Conservation (phyloP, 1,284 basidiomycete genomes). For the Ganoderma boninense region DNA sequence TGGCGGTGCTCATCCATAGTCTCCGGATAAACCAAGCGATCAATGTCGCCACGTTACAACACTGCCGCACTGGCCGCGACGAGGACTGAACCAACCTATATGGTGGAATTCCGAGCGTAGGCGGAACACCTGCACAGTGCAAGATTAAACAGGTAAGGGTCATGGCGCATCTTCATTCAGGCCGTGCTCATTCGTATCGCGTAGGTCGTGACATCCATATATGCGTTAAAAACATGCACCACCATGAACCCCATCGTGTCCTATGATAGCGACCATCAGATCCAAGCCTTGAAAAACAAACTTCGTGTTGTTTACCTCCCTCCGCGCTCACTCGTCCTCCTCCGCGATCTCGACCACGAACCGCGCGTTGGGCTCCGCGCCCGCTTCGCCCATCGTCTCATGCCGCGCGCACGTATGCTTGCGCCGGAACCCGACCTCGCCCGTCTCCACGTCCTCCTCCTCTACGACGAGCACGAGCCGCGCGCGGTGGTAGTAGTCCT, state of each 20-base stretch:
- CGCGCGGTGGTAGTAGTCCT: constrained; percentile 32
- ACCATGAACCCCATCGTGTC: background rate
- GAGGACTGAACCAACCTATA: no score
- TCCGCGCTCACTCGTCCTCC: constrained; percentile 9
- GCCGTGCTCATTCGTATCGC: background rate
- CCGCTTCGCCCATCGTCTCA: constrained; percentile 35
- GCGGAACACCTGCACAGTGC: background rate
- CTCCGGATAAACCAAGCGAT: no score
- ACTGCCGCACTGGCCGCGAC: no score
- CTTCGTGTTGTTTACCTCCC: background rate
- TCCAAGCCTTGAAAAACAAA: no score
- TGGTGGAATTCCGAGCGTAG: no score
- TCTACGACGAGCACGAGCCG: constrained; percentile 31
- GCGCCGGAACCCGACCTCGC: constrained; percentile 21
- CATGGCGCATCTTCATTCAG: background rate
- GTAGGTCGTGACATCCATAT: background rate
- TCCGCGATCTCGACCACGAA: constrained; percentile 32
- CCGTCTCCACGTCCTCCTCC: constrained; percentile 24
- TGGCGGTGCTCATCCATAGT: no score
- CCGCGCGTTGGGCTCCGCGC: constrained; percentile 30
- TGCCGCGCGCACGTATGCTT: constrained; percentile 25
- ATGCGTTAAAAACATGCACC: background rate
- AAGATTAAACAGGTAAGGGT: background rate
- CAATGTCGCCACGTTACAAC: no score
- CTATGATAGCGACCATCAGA: background rate